Percentiles rank a stretch among this genome's conserved stretches.
These are phyloP conservation scores for Tulasnella sp. DNA, from an alignment of 768 basidiomycete genomes.

Conservation along the genomic window DNA sequence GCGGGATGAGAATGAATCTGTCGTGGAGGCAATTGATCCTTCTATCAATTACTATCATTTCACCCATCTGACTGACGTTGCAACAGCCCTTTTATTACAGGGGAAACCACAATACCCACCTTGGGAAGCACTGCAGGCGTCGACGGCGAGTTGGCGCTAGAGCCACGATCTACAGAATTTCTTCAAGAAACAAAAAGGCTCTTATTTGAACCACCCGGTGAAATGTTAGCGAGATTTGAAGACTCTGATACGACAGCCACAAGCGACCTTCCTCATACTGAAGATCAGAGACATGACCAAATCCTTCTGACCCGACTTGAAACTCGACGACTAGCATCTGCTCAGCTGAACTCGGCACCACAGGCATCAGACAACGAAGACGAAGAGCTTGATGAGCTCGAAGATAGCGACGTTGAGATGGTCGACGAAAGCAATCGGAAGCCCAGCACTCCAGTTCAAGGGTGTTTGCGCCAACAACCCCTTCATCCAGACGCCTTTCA, in stretches of 20 bases:
- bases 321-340: background rate
- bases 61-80: background rate
- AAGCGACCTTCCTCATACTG: background rate
- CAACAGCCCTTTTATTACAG: conserved; percentile 49
- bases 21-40: conserved; percentile 59
- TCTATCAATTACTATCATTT: conserved; percentile 32
- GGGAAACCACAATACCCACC: conserved; percentile 40
- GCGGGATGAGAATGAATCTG: conserved; percentile 58
- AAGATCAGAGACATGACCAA: background rate
- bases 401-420: background rate
- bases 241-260: background rate
- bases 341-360: background rate
- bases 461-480: background rate
- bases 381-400: background rate
- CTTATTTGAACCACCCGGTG: background rate
- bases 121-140: conserved; percentile 39
- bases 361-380: background rate
- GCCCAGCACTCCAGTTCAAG: background rate
- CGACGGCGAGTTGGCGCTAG: conserved; percentile 8
- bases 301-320: background rate
- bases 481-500: background rate
- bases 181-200: background rate
- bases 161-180: background rate
- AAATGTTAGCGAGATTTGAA: background rate
- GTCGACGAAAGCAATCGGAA: background rate